Evolutionary conservation across 1,284 basidiomycete genomes (phyloP).

Genomic region (Tilletiaria anomala): DNA sequence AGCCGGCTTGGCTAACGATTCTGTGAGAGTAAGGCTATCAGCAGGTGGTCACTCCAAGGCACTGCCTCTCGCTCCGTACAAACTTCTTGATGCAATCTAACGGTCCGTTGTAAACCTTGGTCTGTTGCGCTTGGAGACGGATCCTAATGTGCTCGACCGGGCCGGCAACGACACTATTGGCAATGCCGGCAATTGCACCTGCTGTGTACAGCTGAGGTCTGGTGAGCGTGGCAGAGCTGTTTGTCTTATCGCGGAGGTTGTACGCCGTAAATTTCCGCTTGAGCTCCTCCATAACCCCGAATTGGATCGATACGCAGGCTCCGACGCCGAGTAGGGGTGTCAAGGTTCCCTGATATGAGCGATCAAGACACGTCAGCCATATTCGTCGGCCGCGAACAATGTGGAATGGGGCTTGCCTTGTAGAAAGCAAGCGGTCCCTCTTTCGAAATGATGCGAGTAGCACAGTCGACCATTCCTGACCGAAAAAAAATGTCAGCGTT

Average conservation of each 20-base stretch:
- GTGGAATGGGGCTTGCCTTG: constrained; percentile 50
- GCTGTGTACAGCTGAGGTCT: constrained; percentile 58
- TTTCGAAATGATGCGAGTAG: constrained; percentile 67
- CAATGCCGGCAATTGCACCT: constrained; percentile 70
- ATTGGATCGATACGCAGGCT: constrained; percentile 89
- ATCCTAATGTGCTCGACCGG: constrained; percentile 97
- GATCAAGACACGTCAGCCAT: too few relatives aligned
- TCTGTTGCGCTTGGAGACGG: constrained; percentile 46
- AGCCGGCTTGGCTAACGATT: constrained; percentile 43
- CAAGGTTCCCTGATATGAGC: constrained; percentile 59
- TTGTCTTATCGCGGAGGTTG: constrained; percentile 16
- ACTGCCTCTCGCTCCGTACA: background rate
- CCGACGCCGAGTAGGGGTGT: constrained; percentile 88
- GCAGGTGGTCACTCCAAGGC: background rate
- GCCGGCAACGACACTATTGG: constrained; percentile 81
- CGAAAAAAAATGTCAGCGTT: too few relatives aligned
- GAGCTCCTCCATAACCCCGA: constrained; percentile 73
- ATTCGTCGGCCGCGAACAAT: too few relatives aligned
- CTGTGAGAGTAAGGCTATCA: constrained; percentile 1
- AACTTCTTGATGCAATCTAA: constrained; percentile 16
- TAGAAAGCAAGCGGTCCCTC: constrained; percentile 92
- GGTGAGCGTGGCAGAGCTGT: constrained; percentile 42
- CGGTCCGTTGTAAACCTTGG: constrained; percentile 40
- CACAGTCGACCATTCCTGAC: constrained; percentile 73
- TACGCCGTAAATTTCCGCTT: constrained; percentile 62